Percentiles rank a stretch among this genome's conserved stretches.
phyloP scores from a whole-genome alignment of 192 early-diverging fungal species.

The Coemansia sp. region DNA sequence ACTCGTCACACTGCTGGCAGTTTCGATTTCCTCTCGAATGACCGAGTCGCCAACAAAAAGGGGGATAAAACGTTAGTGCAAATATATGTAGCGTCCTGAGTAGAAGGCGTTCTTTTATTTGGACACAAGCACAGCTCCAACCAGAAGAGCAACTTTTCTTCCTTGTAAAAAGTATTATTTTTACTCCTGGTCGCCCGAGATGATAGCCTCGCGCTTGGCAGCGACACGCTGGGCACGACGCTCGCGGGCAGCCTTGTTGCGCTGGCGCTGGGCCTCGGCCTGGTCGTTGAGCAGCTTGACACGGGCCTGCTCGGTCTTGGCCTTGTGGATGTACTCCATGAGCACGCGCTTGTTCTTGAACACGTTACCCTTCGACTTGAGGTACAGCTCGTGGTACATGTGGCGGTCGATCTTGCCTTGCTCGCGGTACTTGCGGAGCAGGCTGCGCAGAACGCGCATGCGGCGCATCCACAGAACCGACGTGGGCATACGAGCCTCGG shows the following conservation, averaged over 20 bases:
- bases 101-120: neutral
- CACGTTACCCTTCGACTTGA: slow-evolving; percentile 99
- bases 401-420: slow-evolving; percentile 97
- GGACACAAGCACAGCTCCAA: neutral
- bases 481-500: slow-evolving; percentile 97
- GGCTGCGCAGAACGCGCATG: slow-evolving; percentile 93
- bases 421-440: slow-evolving; percentile 98
- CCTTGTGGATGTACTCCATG: slow-evolving; percentile 99
- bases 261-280: slow-evolving; percentile 96
- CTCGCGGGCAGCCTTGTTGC: slow-evolving; percentile 94
- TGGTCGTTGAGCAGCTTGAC: slow-evolving; percentile 92
- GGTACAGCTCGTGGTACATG: slow-evolving; percentile 97
- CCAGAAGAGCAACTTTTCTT: slow-evolving; percentile 3
- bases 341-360: slow-evolving; percentile 99
- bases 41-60: too few relatives aligned
- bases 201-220: slow-evolving; percentile 87
- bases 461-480: slow-evolving; percentile 98
- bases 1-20: slow-evolving; percentile 98
- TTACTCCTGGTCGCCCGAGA: slow-evolving; percentile 51
- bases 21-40: too few relatives aligned
- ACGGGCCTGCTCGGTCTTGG: slow-evolving; percentile 97
- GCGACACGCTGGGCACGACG: slow-evolving; percentile 84
- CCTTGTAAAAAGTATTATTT: neutral
- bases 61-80: too few relatives aligned
- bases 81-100: too few relatives aligned